Evolutionary conservation across 1,284 basidiomycete species (phyloP).

Genomic region (Irpex sp.): DNA sequence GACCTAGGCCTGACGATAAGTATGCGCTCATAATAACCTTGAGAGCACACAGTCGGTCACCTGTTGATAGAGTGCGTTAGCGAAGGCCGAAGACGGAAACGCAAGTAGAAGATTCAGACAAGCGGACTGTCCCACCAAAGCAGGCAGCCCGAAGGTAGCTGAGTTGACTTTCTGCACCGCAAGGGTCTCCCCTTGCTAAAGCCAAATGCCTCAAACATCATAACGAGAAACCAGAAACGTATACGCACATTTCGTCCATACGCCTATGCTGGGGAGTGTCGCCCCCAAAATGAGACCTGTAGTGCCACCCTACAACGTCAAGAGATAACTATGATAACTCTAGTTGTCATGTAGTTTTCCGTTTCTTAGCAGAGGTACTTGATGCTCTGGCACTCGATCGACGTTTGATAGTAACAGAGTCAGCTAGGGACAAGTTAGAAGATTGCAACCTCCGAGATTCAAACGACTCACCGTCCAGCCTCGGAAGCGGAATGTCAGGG

Average conservation of each 20-base stretch:
- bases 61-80: background rate
- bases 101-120: constrained; percentile 26
- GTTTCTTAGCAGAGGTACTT: background rate
- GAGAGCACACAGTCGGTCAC: background rate
- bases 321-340: too few species aligned
- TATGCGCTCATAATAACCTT: too few species aligned
- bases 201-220: constrained; percentile 94
- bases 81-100: background rate
- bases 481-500: constrained; percentile 4
- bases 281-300: background rate
- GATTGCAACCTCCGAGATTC: background rate
- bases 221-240: constrained; percentile 23
- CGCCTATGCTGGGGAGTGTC: too few species aligned
- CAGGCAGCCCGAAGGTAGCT: constrained; percentile 55
- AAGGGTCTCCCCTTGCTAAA: constrained; percentile 63
- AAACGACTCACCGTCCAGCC: constrained; percentile 12
- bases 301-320: background rate
- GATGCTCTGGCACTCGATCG: background rate
- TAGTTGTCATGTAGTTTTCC: background rate
- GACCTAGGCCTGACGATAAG: too few species aligned
- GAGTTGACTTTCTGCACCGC: constrained; percentile 58
- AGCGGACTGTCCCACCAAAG: constrained; percentile 38
- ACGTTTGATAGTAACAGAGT: background rate
- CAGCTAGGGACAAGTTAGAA: background rate
- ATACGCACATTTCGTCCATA: background rate